Base-by-base conservation (phyloP, 164 flowering plant species). In the Brasenia schreberi region DNA sequence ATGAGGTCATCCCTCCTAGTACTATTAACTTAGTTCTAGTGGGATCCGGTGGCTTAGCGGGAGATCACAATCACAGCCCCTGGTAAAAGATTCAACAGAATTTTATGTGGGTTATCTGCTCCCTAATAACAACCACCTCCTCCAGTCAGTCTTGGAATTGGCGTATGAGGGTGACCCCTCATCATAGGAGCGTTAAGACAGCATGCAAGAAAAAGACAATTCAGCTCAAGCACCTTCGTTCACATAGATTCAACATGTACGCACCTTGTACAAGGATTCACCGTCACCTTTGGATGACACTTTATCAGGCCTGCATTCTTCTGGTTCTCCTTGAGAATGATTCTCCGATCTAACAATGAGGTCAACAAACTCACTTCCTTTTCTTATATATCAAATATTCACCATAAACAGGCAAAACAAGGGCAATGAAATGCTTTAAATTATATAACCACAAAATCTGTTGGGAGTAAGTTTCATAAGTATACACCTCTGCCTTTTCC, bases 241-340 rank as follows among this genome's bases (percentile, higher is more conserved):
- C 10, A 7, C 7, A 42, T 43, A 7, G n/a, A 59, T 5, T 14
- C 11, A 14, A 63, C 18, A 19, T 65, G 61, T 45, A 68, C 16
- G 42, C 78, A 86, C 85, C 83, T 72, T 80, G 64, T 65, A 68
- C 63, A 49, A 45, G 53, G 53, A 64, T 53, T 19, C 44, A 65
- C 17, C 64, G 67, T 64, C 66, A 62, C 42, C 73, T 63, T 61
- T 44, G 44, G 67, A 66, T 27, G 43, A 33, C 19, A 64, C 27
- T 44, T 56, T 71, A 44, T 62, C 62, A 19, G 52, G 66, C 39
- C 23, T 59, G 64, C 67, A 68, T 45, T 65, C 52, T 59, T 73
- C 72, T 65, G 72, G 65, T 60, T 67, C 77, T 64, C 64, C 63
- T 49, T 19, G 66, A 16, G 49, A 19, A 0, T 62, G 44, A 19